Conservation (phyloP, 139 green algal genomes). For the Volvox africanus region DNA sequence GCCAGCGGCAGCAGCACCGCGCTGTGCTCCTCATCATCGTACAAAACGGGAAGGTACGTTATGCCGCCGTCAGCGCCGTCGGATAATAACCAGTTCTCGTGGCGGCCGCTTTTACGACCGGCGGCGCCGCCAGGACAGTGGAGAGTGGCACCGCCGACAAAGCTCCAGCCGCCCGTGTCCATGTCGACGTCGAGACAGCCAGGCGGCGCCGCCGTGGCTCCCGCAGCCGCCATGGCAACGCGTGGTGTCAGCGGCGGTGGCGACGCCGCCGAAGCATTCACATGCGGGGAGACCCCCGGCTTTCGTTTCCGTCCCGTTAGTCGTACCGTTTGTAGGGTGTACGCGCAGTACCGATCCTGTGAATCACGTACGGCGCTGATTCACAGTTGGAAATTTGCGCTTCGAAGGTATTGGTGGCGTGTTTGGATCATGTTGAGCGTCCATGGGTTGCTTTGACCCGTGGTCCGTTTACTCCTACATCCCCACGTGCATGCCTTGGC, state of each 20-base stretch:
- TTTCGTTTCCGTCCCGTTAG: conserved; percentile 25
- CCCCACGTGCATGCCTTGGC: too few relatives aligned
- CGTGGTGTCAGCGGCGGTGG: not conserved
- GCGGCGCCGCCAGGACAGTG: conserved; percentile 39
- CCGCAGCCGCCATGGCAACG: too few relatives aligned
- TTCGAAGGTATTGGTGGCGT: too few relatives aligned
- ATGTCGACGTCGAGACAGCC: conserved; percentile 25
- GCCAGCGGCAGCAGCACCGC: conserved; percentile 35
- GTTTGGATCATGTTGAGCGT: too few relatives aligned
- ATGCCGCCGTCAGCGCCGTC: not conserved
- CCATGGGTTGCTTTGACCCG: too few relatives aligned
- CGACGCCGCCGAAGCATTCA: not conserved
- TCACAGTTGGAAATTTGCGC: too few relatives aligned
- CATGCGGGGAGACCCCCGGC: not conserved
- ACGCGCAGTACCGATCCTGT: conserved; percentile 32
- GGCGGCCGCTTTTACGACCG: not conserved
- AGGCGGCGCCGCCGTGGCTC: not conserved
- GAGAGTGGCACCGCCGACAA: conserved; percentile 7
- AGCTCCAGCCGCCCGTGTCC: conserved; percentile 17
- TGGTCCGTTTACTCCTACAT: too few relatives aligned
- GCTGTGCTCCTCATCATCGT: conserved; percentile 34
- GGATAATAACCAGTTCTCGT: conserved; percentile 36
- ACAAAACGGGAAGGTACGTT: conserved; percentile 37
- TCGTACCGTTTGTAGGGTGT: not conserved
- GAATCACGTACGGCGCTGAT: too few relatives aligned